Base-by-base conservation (phyloP, 169 alveolate species). In the Plasmodium blacklocki region DNA sequence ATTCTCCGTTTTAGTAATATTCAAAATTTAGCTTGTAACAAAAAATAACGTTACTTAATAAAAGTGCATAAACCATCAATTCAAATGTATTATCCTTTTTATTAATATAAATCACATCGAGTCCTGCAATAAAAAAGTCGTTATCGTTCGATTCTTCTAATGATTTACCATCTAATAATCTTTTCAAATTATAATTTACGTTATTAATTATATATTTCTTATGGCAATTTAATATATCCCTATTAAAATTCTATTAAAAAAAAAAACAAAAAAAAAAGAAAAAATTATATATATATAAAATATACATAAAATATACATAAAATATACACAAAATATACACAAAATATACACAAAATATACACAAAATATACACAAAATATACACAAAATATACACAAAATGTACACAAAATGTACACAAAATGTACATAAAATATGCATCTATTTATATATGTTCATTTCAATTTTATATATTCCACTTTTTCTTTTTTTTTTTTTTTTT, bases 11-110 rank as follows among this genome's bases (percentile, higher is more conserved):
- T 66, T 73, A 86, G 49, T 86, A 86, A 54, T 86, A 86, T 26
- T 73, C 66, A 56, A 86, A 86, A 32, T 62, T 86, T 39, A 86
- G 29, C 49, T 73, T 86, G 64, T 86, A 86, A 50, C 92, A 86
- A 73, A 72, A 86, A 12, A 62, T 71, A 72, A 86, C 12, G 19
- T 60, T 86, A 39, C 50, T 72, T 8, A 70, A 68, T 15, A 86
- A 50, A 60, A 86, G 32, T 59, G 88, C 92, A 72, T 43, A 86
- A 19, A 86, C 49, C n/a, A 49, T 71, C 64, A 86, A 26, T 49
- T 71, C 87, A 52, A 72, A 86, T 47, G 71, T 50, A 54, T 86
- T 43, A 14, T 73, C 54, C 26, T 32, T 58, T 23, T 71, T 52
- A 32, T 72, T 59, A 54, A 62, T 8, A 54, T 86, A 86, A 7